Evolutionary conservation across 495 filamentous ascomycete species (phyloP).

Genomic region (Trypethelium eluteriae): DNA sequence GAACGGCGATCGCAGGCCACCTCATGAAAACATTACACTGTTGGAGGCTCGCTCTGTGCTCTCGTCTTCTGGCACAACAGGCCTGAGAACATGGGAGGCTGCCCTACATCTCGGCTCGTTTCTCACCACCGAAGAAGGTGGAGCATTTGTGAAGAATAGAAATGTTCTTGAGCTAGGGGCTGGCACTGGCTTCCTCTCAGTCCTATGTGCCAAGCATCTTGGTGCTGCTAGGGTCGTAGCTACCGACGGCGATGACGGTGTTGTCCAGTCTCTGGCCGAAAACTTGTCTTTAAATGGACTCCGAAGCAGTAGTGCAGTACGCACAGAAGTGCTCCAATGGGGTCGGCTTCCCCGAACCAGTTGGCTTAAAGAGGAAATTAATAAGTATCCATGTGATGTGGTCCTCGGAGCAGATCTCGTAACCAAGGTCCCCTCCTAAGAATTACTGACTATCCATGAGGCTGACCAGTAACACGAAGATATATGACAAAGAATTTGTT

Average conservation of each 20-base stretch:
- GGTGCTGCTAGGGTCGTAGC: conserved; percentile 55
- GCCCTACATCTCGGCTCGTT: conserved; percentile 76
- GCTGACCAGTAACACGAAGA: conserved; percentile 37
- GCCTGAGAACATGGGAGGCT: conserved; percentile 89
- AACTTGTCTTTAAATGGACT: conserved; percentile 62
- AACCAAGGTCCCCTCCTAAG: conserved; percentile 14
- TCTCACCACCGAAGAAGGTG: conserved; percentile 37
- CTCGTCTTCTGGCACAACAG: conserved; percentile 69
- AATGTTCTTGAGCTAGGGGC: conserved; percentile 78
- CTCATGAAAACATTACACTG: conserved; percentile 42
- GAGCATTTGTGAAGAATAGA: conserved; percentile 45
- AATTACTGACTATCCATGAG: background rate
- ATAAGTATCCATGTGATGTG: conserved; percentile 28
- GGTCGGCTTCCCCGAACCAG: conserved; percentile 38
- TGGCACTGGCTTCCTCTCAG: conserved; percentile 77
- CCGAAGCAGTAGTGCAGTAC: conserved; percentile 38
- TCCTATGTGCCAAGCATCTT: conserved; percentile 71
- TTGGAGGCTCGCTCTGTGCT: conserved; percentile 70
- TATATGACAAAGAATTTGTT: conserved; percentile 55
- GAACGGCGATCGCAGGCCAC: background rate
- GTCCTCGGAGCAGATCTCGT: conserved; percentile 38
- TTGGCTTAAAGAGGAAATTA: conserved; percentile 23
- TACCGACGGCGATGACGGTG: conserved; percentile 71
- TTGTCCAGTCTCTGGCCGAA: conserved; percentile 60
- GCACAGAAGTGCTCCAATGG: conserved; percentile 52